Evolutionary conservation across 2,329 filamentous ascomycete species (phyloP).

Genomic region (Hymenoscyphus fraxineus): DNA sequence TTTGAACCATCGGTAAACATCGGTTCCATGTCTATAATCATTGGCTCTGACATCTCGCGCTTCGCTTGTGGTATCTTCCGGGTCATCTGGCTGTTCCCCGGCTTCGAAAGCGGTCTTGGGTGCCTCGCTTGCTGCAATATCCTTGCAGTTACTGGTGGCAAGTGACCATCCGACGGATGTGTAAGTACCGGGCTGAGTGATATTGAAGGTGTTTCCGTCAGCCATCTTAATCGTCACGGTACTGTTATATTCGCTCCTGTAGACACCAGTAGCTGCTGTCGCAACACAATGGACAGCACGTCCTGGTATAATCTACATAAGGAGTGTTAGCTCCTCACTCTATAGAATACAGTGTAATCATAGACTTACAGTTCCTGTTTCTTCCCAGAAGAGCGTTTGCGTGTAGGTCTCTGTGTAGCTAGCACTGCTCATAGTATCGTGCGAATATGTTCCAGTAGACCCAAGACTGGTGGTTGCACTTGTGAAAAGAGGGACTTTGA

Average conservation of each 20-base stretch:
- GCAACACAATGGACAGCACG: constrained; percentile 3
- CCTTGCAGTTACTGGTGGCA: not conserved
- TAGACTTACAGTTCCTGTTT: not conserved
- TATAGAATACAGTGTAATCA: too few species aligned
- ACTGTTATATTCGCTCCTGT: not conserved
- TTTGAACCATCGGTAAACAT: too few species aligned
- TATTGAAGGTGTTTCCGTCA: not conserved
- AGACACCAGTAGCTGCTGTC: not conserved
- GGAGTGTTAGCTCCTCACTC: too few species aligned
- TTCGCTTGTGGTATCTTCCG: too few species aligned
- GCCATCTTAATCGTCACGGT: not conserved
- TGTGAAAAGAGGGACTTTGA: not conserved
- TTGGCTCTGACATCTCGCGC: too few species aligned
- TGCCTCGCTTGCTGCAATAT: constrained; percentile 5
- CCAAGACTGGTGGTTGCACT: not conserved
- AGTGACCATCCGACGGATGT: not conserved
- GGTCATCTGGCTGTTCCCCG: too few species aligned
- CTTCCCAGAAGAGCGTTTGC: not conserved
- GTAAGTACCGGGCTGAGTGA: constrained; percentile 2
- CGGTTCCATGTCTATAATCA: too few species aligned
- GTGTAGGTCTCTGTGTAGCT: not conserved
- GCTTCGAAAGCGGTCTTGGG: not conserved
- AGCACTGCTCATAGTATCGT: not conserved
- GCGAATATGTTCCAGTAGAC: not conserved
- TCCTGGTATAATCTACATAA: not conserved